These are phyloP conservation scores for Hypoxylon intermedium DNA, from an alignment of 495 filamentous ascomycete genomes.

Conservation along the genomic window DNA sequence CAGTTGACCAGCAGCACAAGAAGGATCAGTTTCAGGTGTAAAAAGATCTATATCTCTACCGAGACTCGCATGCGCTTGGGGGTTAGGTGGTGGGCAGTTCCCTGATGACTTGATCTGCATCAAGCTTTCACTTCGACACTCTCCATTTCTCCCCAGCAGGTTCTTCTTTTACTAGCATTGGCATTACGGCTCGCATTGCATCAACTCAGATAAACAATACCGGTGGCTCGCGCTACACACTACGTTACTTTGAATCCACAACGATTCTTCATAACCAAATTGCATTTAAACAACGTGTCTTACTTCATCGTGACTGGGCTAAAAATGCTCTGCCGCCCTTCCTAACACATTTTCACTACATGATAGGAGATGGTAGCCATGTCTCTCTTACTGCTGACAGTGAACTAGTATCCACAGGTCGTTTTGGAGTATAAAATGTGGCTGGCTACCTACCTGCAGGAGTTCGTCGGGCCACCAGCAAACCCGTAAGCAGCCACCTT, in stretches of 20 bases:
- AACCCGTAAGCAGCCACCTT: slow-evolving; percentile 7
- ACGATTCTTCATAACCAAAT: slow-evolving; percentile 20
- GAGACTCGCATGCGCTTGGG: slow-evolving; percentile 23
- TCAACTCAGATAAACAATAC: slow-evolving; percentile 45
- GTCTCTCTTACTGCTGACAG: slow-evolving; percentile 18
- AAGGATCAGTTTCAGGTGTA: slow-evolving; percentile 33
- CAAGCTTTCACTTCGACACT: slow-evolving; percentile 32
- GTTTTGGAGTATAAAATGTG: slow-evolving; percentile 1
- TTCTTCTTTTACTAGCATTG: slow-evolving; percentile 40
- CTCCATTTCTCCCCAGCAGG: slow-evolving; percentile 24
- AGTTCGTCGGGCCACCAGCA: slow-evolving; percentile 13
- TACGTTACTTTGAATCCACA: slow-evolving; percentile 29
- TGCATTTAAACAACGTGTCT: slow-evolving; percentile 6
- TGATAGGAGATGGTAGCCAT: slow-evolving; percentile 1
- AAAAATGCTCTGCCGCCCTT: background rate
- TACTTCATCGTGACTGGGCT: slow-evolving; percentile 3
- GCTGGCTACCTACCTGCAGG: slow-evolving; percentile 10
- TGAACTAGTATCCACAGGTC: slow-evolving; percentile 19
- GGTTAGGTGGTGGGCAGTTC: slow-evolving; percentile 28
- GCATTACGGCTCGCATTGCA: slow-evolving; percentile 41
- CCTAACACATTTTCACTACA: background rate
- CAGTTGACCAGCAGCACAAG: slow-evolving; percentile 37
- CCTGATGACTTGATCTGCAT: slow-evolving; percentile 30
- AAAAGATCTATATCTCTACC: slow-evolving; percentile 23
- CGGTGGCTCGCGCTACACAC: slow-evolving; percentile 44